Conservation (phyloP, 176 grass and related monocot species). For the Zea mays region DNA sequence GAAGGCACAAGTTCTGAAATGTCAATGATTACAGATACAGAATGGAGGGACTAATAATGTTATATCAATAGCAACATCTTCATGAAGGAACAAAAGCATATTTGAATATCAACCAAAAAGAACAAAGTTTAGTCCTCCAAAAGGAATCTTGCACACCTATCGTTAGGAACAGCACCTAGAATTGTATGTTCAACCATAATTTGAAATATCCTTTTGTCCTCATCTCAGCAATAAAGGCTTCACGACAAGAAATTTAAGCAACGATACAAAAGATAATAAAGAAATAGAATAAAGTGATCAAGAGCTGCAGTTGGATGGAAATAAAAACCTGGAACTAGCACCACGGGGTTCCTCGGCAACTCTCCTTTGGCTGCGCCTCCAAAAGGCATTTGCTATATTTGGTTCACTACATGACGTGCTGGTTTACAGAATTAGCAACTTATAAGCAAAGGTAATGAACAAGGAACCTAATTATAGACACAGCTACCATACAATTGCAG, state of each 20-base stretch:
- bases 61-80: too few species aligned
- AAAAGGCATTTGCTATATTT: slow-evolving; percentile 88
- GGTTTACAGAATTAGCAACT: slow-evolving; percentile 32
- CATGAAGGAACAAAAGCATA: too few species aligned
- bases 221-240: slow-evolving; percentile 3
- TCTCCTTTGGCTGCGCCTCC: slow-evolving; percentile 74
- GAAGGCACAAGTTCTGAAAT: too few species aligned
- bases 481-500: slow-evolving; percentile 22
- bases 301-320: slow-evolving; percentile 31
- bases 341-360: slow-evolving; percentile 70
- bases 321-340: slow-evolving; percentile 80
- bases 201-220: slow-evolving; percentile 4
- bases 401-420: slow-evolving; percentile 97
- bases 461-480: slow-evolving; percentile 36
- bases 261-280: slow-evolving; percentile 6
- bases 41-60: too few species aligned
- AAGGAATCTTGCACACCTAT: slow-evolving; percentile 16
- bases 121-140: neutral
- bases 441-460: slow-evolving; percentile 44
- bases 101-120: neutral
- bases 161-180: slow-evolving; percentile 16
- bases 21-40: too few species aligned
- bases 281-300: neutral
- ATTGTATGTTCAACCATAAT: slow-evolving; percentile 7
- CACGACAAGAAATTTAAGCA: slow-evolving; percentile 18